Conservation (phyloP, 164 flowering plant genomes). For the Aristolochia fimbriata region DNA sequence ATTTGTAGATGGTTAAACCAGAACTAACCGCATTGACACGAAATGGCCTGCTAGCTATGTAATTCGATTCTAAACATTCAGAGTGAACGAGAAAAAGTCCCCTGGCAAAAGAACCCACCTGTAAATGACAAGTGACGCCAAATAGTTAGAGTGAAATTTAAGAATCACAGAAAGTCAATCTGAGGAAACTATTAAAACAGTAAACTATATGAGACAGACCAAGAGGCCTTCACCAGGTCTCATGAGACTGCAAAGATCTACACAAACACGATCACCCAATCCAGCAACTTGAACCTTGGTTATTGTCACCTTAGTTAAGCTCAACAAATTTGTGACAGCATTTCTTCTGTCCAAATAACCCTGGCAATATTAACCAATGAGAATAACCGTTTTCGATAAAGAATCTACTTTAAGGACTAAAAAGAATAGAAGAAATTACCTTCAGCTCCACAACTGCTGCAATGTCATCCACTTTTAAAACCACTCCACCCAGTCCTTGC, state of each 20-base stretch:
- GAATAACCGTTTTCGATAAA: background rate
- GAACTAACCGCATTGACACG: conserved; percentile 86
- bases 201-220: conserved; percentile 27
- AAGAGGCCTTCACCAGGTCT: conserved; percentile 95
- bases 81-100: conserved; percentile 93
- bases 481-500: conserved; percentile 75
- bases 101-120: conserved; percentile 93
- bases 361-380: conserved; percentile 29
- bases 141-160: background rate
- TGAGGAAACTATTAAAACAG: background rate
- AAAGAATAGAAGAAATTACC: conserved; percentile 27
- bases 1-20: background rate
- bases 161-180: background rate
- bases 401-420: background rate
- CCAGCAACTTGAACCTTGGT: conserved; percentile 52
- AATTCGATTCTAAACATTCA: conserved; percentile 85
- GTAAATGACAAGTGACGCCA: conserved; percentile 1
- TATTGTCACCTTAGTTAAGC: conserved; percentile 48
- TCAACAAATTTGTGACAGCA: conserved; percentile 34
- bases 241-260: conserved; percentile 88
- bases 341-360: conserved; percentile 73
- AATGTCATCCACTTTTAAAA: conserved; percentile 61
- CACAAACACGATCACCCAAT: conserved; percentile 95
- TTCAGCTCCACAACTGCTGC: conserved; percentile 54
- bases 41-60: conserved; percentile 92